These are phyloP conservation scores for Houttuynia cordata DNA, from an alignment of 164 flowering plant species.

Conservation along the genomic window DNA sequence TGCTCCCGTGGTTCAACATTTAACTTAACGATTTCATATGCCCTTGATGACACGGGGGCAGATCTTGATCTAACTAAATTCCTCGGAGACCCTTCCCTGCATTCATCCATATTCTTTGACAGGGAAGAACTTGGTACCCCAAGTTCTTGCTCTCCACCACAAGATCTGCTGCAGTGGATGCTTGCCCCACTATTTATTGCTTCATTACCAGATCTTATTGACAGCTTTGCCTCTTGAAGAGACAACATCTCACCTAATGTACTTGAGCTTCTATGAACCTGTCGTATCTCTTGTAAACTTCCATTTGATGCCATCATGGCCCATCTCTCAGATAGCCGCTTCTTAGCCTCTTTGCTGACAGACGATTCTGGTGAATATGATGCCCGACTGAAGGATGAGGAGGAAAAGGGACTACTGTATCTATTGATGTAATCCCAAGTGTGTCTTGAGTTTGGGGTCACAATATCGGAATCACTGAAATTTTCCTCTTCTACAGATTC, in stretches of 20 bases:
- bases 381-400: conserved; percentile 64
- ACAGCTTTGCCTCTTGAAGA: conserved; percentile 54
- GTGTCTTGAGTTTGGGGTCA: conserved; percentile 71
- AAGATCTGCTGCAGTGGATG: conserved; percentile 15
- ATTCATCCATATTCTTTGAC: conserved; percentile 19
- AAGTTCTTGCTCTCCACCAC: conserved; percentile 28
- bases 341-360: conserved; percentile 91
- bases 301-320: conserved; percentile 64
- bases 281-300: conserved; percentile 46
- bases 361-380: conserved; percentile 86
- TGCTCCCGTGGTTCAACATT: conserved; percentile 33
- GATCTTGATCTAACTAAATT: conserved; percentile 75
- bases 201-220: conserved; percentile 22
- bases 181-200: conserved; percentile 10
- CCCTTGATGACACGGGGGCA: conserved; percentile 61
- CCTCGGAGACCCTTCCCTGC: conserved; percentile 33
- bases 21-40: conserved; percentile 25
- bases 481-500: conserved; percentile 41
- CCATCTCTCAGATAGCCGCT: conserved; percentile 94
- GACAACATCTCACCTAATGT: conserved; percentile 98
- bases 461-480: conserved; percentile 69
- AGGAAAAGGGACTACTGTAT: conserved; percentile 56
- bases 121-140: conserved; percentile 23
- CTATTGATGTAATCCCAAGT: conserved; percentile 73
- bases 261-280: conserved; percentile 59